Base-by-base conservation (phyloP, 805 yeast genomes). In the Hanseniaspora mollemarum region DNA sequence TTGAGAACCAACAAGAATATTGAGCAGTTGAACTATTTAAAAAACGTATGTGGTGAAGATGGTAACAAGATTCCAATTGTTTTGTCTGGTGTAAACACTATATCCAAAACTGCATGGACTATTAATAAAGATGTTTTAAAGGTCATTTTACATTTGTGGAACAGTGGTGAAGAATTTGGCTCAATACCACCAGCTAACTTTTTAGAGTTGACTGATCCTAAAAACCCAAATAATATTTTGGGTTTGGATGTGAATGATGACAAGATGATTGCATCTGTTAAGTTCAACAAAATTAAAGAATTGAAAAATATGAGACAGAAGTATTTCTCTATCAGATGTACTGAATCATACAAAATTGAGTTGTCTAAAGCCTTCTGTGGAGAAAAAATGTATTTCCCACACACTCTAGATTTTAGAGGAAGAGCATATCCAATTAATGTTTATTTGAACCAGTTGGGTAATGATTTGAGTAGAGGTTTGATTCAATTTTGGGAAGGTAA, bases 101-200 rank as follows among this genome's bases (percentile, higher is more conserved):
- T 90, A 51, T 97, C 97, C 7, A 68, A 72, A 36, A 84, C 97
- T 1, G 74, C 95, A 0, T 92, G 98, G 98, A 83, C 96, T 0
- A 81, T 92, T 31, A 92, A 92, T 63, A 75, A 78, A 48, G 71
- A 69, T 22, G 70, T 92, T 5, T 80, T 86, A 55, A 73, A 78
- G 31, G 72, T 84, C 3, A 73, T 92, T 58, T 75, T 85, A 3
- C 69, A 78, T 54, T 80, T 82, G 53, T 92, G 98, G 98, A 92
- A 92, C 63, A 71, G 81, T 0, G 96, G 95, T 5, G 72, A 83
- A 55, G 72, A 71, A 56, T 78, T 85, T 66, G 65, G 82, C 63
- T 81, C 87, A 59, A 77, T 90, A 59, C 82, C 96, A 60, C 35
- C 40, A 22, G 69, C 75, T n/a, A 67, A 69, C 9, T 66, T 64